Evolutionary conservation across 768 basidiomycete species (phyloP).

Genomic region (Dioszegia crocea): DNA sequence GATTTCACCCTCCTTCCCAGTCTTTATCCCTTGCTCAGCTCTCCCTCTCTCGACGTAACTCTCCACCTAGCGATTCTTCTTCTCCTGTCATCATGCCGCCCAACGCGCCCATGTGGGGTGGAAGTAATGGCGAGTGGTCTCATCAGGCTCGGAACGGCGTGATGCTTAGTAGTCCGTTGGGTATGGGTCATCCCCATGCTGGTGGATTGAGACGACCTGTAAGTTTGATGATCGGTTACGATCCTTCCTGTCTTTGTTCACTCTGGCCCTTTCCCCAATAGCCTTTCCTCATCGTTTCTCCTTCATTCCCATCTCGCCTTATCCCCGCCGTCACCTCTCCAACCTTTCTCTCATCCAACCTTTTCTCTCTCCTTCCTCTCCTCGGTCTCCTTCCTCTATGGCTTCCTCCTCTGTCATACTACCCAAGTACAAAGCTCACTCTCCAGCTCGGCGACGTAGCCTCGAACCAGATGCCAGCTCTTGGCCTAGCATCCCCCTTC

Average conservation of each 20-base stretch:
- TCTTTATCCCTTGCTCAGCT: too few relatives aligned
- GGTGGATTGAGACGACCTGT: neutral
- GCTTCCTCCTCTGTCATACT: neutral
- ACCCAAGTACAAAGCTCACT: neutral
- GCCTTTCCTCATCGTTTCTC: neutral
- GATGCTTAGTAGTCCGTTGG: neutral
- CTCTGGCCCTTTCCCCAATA: too few relatives aligned
- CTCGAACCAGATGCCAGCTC: constrained; percentile 17
- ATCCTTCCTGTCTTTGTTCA: too few relatives aligned
- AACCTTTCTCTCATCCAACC: neutral
- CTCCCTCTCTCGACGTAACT: neutral
- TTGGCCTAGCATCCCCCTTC: constrained; percentile 31
- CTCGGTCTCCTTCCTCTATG: neutral
- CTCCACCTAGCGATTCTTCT: neutral
- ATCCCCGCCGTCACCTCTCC: neutral
- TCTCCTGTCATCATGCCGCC: neutral
- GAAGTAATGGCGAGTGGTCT: constrained; percentile 1
- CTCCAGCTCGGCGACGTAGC: constrained; percentile 22
- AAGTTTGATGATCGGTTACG: neutral
- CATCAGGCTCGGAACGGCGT: neutral
- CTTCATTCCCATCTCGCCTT: constrained; percentile 1
- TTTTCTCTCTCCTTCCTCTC: neutral
- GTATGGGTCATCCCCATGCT: neutral
- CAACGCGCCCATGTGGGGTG: neutral
- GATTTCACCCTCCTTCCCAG: too few relatives aligned